Base-by-base conservation (phyloP, 2,329 filamentous ascomycete species). In the Fusarium pseudocircinatum region DNA sequence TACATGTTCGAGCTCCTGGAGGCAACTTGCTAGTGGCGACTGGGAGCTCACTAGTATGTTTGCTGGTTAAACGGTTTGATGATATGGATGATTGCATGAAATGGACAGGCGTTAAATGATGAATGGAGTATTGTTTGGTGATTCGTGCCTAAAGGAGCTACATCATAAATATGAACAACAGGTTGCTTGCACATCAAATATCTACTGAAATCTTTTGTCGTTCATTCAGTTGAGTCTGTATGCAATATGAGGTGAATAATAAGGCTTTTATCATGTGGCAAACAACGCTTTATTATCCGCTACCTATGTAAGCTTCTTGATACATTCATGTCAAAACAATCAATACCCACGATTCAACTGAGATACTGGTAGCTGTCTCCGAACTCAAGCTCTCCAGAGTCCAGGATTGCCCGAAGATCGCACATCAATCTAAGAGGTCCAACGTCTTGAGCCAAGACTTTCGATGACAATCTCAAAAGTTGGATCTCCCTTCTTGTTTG, bases 41-140 rank as follows among this genome's bases (percentile, higher is more conserved):
- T 78, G 77, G 77, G 72, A 78, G 49, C 69, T 78, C 18, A 78
- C 75, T 20, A 78, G 77, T 53, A 78, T 78, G 77, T 75, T 78
- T 65, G 75, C 76, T 24, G 67, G 72, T 50, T 78, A 70, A 61
- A 36, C 39, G 40, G 37, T 24, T 20, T 52, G 56, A 69, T 36
- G 50, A 52, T 43, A 57, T 46, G 63, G 44, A 64, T 26, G 58
- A 61, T 54, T 70, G 28, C 60, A 66, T 65, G 60, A 70, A 53
- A 57, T 69, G 65, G 44, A 64, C 36, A 49, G 73, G 49, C 54
- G 65, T 71, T 74, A 47, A 64, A 67, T 60, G 24, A 54, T 69
- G 40, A 52, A 62, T 43, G 71, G 71, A 73, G 71, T 74, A 72
- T 72, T 59, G 67, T 56, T 63, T 70, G 44, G 43, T 40, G 58